A percentile compares a stretch with the other conserved stretches of the same genome.
phyloP scores from a whole-genome alignment of 225 moss, liverwort and hornwort genomes.

The Marchantia paleacea region DNA sequence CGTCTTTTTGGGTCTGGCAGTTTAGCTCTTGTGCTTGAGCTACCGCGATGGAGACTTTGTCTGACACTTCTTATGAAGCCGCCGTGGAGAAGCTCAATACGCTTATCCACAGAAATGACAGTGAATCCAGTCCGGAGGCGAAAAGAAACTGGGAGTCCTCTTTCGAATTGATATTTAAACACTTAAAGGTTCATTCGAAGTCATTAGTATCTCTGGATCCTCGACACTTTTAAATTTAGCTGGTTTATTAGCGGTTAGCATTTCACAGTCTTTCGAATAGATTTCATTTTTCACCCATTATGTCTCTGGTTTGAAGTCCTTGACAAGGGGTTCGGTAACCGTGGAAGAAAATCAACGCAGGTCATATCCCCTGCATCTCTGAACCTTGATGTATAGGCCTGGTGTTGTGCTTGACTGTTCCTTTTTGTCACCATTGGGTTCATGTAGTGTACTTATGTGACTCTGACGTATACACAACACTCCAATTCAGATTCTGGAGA shows the following conservation, averaged over 20 bases:
- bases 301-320: not conserved
- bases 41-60: not conserved
- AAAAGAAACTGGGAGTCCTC: constrained; percentile 45
- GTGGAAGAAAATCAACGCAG: not conserved
- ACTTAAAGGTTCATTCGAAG: constrained; percentile 49
- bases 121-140: constrained; percentile 29
- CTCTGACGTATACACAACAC: not conserved
- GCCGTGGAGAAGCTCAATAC: constrained; percentile 54
- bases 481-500: constrained; percentile 64
- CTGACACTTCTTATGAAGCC: constrained; percentile 59
- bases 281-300: too few relatives aligned
- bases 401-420: not conserved
- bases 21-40: not conserved
- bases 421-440: not conserved
- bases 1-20: not conserved
- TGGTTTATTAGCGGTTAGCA: not conserved
- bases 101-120: constrained; percentile 49
- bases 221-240: not conserved
- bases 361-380: not conserved
- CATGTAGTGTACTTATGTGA: constrained; percentile 6
- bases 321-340: not conserved
- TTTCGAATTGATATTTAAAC: constrained; percentile 53
- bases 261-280: not conserved
- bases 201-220: not conserved
- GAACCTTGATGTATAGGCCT: not conserved